phyloP scores from a whole-genome alignment of 2,329 filamentous ascomycete species.

The Trichoderma atroviride region DNA sequence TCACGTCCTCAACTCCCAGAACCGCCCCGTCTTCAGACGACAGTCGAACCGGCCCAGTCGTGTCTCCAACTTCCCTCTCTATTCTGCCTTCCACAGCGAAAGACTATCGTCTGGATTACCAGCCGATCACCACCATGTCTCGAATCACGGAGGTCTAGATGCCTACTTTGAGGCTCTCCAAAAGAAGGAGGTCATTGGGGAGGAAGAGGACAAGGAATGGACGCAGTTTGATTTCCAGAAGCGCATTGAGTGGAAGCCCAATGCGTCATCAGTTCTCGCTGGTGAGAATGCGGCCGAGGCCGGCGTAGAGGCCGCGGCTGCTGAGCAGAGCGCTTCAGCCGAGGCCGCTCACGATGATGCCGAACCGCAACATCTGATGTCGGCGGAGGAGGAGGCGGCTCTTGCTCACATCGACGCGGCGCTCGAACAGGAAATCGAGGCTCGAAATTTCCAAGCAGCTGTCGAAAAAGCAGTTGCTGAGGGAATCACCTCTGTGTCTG shows the following conservation, averaged over 20 bases:
- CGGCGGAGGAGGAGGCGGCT: conserved; percentile 57
- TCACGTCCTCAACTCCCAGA: conserved; percentile 74
- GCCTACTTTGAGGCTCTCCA: conserved; percentile 92
- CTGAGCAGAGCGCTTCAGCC: conserved; percentile 37
- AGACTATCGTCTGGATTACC: conserved; percentile 52
- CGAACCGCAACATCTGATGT: conserved; percentile 44
- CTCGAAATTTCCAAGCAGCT: conserved; percentile 49
- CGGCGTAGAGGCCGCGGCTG: conserved; percentile 19
- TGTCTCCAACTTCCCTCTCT: conserved; percentile 63
- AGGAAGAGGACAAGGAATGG: conserved; percentile 77
- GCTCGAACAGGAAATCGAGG: conserved; percentile 76
- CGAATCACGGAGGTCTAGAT: conserved; percentile 69
- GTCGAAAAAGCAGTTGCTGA: conserved; percentile 46
- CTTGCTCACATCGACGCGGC: conserved; percentile 84
- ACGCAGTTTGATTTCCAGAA: conserved; percentile 87
- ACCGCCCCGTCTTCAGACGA: conserved; percentile 64
- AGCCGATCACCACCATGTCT: conserved; percentile 58
- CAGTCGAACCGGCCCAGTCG: conserved; percentile 58
- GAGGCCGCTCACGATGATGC: conserved; percentile 42
- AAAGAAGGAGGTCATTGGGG: conserved; percentile 65
- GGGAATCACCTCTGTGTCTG: conserved; percentile 42
- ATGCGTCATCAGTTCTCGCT: conserved; percentile 57
- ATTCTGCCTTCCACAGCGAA: conserved; percentile 75
- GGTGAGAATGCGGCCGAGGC: conserved; percentile 55
- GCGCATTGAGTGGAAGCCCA: conserved; percentile 84